These are phyloP conservation scores for Podospora pseudocomata DNA, from an alignment of 495 filamentous ascomycete genomes.

Conservation along the genomic window DNA sequence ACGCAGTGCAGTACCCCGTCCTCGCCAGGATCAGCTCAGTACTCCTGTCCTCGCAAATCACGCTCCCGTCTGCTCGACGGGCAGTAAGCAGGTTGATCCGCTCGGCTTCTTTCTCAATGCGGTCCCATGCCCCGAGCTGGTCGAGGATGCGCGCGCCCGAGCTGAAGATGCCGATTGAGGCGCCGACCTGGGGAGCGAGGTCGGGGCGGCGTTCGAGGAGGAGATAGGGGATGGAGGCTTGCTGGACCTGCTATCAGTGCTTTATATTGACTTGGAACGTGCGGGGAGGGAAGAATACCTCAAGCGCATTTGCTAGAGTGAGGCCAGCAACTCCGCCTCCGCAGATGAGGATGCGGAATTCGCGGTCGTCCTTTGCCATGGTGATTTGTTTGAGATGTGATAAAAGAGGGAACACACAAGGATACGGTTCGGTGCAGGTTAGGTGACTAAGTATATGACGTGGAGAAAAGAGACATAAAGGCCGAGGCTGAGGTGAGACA, in stretches of 20 bases:
- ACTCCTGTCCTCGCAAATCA: background rate
- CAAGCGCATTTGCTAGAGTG: slow-evolving; percentile 17
- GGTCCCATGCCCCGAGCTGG: slow-evolving; percentile 39
- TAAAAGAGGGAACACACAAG: background rate
- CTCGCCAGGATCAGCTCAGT: slow-evolving; percentile 24
- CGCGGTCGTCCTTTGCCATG: background rate
- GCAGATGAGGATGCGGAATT: slow-evolving; percentile 13
- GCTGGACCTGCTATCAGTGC: background rate
- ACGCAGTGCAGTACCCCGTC: slow-evolving; percentile 15
- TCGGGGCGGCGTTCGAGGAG: slow-evolving; percentile 21
- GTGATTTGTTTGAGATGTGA: background rate
- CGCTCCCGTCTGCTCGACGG: slow-evolving; percentile 1
- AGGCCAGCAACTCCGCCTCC: slow-evolving; percentile 18
- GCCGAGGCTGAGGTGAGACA: background rate
- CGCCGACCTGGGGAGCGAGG: slow-evolving; percentile 21
- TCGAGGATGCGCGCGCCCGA: slow-evolving; percentile 26
- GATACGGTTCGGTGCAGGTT: background rate
- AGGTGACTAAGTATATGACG: too few relatives aligned
- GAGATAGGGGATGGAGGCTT: slow-evolving; percentile 21
- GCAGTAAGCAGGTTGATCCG: background rate
- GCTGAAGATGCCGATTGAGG: slow-evolving; percentile 21
- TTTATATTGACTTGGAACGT: too few relatives aligned
- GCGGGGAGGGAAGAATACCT: slow-evolving; percentile 5
- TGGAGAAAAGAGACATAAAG: background rate
- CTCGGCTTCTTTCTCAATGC: background rate